Evolutionary conservation across 345 rosid species (phyloP), one percentile per base, ranked within the genome.

Genomic region (Melaleuca alternifolia): DNA sequence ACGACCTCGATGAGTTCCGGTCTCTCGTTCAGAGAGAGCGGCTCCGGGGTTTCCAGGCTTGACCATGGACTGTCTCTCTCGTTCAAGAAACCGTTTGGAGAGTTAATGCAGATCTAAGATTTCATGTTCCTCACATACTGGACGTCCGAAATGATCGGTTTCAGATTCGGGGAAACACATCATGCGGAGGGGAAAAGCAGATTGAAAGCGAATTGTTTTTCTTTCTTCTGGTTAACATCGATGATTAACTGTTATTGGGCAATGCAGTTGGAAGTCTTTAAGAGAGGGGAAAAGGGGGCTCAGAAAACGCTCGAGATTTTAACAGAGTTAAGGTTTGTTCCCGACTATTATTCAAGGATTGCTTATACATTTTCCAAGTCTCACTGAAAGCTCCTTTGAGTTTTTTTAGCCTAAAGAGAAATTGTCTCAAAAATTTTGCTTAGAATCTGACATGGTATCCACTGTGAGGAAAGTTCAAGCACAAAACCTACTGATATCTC

Each of bases 281-380:
- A 41, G 50, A 37, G 54, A 37, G 37, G 28, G 52, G 10, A 51
- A 52, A 13, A 0, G 44, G 33, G n/a, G 7, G 54, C 54, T 23
- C 37, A n/a, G 85, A 79, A 37, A 37, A 71, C 12, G 18, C 79
- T 37, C 18, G 76, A 62, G 76, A 15, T 62, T 62, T 44, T 62
- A 62, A 62, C 76, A 7, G 16, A 71, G 85, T 56, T 16, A 13
- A 84, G 56, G 61, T 54, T 84, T n/a, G 53, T 83, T 84, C 10
- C 59, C 85, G 54, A 23, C 75, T 84, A 56, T 84, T 84, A 84
- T 84, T 84, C 62, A 84, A 84, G 85, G 85, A 84, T 84, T 54
- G 62, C 50, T 84, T 84, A 54, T 54, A 84, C 75, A 84, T 50
- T 83, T 57, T 83, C 57, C 85, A 83, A 83, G 51, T 71, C 44